These are phyloP conservation scores for Rutstroemia sp. DNA, from an alignment of 2,329 filamentous ascomycete genomes.

Conservation along the genomic window DNA sequence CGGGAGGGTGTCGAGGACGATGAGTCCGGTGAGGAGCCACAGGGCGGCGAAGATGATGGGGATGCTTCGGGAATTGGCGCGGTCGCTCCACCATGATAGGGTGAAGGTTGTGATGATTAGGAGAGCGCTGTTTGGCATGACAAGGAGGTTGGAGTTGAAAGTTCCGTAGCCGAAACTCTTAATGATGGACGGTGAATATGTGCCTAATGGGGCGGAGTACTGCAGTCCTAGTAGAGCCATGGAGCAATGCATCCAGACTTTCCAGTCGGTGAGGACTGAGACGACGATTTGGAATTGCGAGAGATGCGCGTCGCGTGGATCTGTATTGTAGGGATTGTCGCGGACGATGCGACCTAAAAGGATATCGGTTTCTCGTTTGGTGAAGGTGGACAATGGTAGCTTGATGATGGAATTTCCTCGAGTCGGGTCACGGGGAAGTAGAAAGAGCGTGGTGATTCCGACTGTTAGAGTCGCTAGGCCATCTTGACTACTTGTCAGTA, in stretches of 20 bases:
- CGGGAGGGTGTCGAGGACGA: conserved; percentile 4
- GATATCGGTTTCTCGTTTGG: not conserved
- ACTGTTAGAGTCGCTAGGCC: conserved; percentile 16
- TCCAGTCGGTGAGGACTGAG: conserved; percentile 6
- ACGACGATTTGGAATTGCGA: conserved; percentile 5
- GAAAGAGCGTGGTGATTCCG: conserved; percentile 8
- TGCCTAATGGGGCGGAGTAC: conserved; percentile 6
- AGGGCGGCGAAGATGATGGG: conserved; percentile 7
- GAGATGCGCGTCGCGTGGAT: conserved; percentile 6
- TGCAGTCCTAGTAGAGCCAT: conserved; percentile 5
- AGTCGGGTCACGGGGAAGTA: conserved; percentile 6
- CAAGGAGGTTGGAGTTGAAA: conserved; percentile 39
- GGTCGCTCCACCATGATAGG: conserved; percentile 7
- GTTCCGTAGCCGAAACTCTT: conserved; percentile 25
- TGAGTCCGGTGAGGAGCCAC: conserved; percentile 2
- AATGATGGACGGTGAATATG: conserved; percentile 7
- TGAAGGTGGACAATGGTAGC: conserved; percentile 1
- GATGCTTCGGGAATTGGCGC: conserved; percentile 3
- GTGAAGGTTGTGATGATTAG: conserved; percentile 24
- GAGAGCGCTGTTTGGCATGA: conserved; percentile 37
- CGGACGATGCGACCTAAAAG: conserved; percentile 2
- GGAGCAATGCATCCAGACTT: conserved; percentile 8
- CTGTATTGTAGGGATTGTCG: conserved; percentile 6
- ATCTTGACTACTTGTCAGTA: not conserved
- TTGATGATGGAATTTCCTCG: conserved; percentile 5